Base-by-base conservation (phyloP, 192 early-diverging fungal species). In the Gonapodya prolifera region DNA sequence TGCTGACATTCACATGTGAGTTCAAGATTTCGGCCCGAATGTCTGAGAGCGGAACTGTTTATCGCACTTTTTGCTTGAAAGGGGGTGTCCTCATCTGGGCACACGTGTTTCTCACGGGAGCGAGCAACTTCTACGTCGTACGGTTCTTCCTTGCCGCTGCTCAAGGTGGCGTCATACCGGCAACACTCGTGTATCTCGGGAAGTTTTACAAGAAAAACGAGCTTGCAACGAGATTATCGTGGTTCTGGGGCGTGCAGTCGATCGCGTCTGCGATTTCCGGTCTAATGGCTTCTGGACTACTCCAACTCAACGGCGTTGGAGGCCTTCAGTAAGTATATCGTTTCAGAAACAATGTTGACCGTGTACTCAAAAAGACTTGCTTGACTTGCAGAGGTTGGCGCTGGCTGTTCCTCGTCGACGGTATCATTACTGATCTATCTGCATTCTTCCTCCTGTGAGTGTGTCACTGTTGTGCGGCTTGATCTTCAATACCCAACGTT, bases 251-350 rank as follows among this genome's bases (percentile, higher is more conserved):
- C 70, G 83, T 83, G 17, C 80, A 85, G 18, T 73, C 84, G 1
- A 77, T 90, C 13, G 85, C 89, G 30, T 83, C 83, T 32, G 86
- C 88, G 13, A 80, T 84, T 35, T 85, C 86, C 16, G 88, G 88
- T 36, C 76, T 89, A 17, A 70, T 91, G 34, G 80, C 90, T 0
- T 88, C 81, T 69, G 87, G 80, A 36, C 81, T 91, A 74, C 83
- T 89, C 2, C 84, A 84, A 23, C 70, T 91, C 75, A 78, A 82
- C 29, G 87, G 88, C 34, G 79, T 83, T 33, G 83, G 77, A 45
- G 86, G 86, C 34, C 78, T 89, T 0, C 80, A 84, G 33, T 89
- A 87, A n/a, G n/a, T n/a, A n/a, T n/a, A n/a, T n/a, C n/a, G n/a
- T n/a, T n/a, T n/a, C n/a, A n/a, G n/a, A n/a, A n/a, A n/a, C n/a